Base-by-base conservation (phyloP, 208 protist genomes). In the Histomonas meleagridis region DNA sequence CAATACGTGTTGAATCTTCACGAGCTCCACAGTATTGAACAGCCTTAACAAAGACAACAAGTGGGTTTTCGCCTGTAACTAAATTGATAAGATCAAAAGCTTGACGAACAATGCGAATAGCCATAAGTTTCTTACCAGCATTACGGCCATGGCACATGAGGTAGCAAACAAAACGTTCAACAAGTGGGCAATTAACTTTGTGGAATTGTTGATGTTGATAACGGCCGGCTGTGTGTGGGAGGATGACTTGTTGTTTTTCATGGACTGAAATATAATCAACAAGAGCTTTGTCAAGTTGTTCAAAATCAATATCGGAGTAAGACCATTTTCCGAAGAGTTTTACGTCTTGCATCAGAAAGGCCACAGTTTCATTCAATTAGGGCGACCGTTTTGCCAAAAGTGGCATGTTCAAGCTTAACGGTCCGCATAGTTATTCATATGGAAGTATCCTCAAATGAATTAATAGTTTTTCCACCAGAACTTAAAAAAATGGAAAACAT, bases 1-100 rank as follows among this genome's bases (percentile, higher is more conserved):
- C 98, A 92, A 99, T 98, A 94, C 98, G 97, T 93, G 98, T 99
- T 51, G 98, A 99, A 95, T 99, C 98, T 96, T 99, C 98, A 95
- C 98, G 97, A 92, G 98, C 97, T 92, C 98, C 98, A 95, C 95
- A 95, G 95, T 99, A 99, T 92, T 96, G 96, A 92, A 99, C 96
- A 93, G 98, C 98, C 92, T 99, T 96, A 91, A 99, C 96, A 76
- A 99, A 96, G 91, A 98, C 95, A 70, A 90, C 51, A 46, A 93
- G 60, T 93, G 98, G 98, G 97, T 99, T 99, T 93, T 97, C 93
- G 91, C 98, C 97, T 62, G 98, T 99, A 92, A 98, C 93, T 49
- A 99, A 95, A 96, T 99, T 95, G 94, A 99, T 98, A 93, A 99
- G 97, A 93, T 99, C 98, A 93, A 99, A 98, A 51, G 97, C 96